Evolutionary conservation across 2,329 filamentous ascomycete species (phyloP).

Genomic region (Sclerotinia borealis): DNA sequence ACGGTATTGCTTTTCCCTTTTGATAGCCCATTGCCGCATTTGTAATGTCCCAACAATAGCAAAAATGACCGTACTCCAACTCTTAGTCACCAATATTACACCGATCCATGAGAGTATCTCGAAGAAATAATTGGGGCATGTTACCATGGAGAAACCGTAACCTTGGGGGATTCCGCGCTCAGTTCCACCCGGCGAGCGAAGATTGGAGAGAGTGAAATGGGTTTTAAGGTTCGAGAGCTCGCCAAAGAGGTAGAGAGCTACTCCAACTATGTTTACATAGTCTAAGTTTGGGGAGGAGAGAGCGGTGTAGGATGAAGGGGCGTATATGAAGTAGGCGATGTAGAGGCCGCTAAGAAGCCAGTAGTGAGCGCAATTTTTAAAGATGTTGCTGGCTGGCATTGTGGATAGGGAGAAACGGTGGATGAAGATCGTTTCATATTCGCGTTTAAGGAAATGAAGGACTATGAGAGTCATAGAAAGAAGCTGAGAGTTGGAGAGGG

Average conservation of each 20-base stretch:
- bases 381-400: constrained; percentile 85
- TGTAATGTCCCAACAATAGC: constrained; percentile 64
- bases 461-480: constrained; percentile 68
- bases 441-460: constrained; percentile 88
- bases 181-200: constrained; percentile 73
- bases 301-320: constrained; percentile 64
- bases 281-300: constrained; percentile 31
- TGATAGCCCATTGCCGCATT: constrained; percentile 83
- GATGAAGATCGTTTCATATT: constrained; percentile 88
- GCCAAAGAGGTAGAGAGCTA: constrained; percentile 68
- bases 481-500: constrained; percentile 62
- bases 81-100: constrained; percentile 72
- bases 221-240: constrained; percentile 76
- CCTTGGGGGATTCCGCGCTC: constrained; percentile 84
- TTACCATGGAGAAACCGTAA: constrained; percentile 79
- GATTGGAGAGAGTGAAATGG: constrained; percentile 69
- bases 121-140: constrained; percentile 96
- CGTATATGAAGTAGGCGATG: constrained; percentile 80
- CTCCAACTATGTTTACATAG: constrained; percentile 56
- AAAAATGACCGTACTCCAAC: constrained; percentile 73
- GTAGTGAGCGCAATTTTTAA: constrained; percentile 95
- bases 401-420: constrained; percentile 93
- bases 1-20: constrained; percentile 87
- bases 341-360: constrained; percentile 78
- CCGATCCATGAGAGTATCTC: constrained; percentile 84